Evolutionary conservation across 768 basidiomycete genomes (phyloP), one percentile per base, ranked within the genome.

Genomic region (Tulasnella sp.): DNA sequence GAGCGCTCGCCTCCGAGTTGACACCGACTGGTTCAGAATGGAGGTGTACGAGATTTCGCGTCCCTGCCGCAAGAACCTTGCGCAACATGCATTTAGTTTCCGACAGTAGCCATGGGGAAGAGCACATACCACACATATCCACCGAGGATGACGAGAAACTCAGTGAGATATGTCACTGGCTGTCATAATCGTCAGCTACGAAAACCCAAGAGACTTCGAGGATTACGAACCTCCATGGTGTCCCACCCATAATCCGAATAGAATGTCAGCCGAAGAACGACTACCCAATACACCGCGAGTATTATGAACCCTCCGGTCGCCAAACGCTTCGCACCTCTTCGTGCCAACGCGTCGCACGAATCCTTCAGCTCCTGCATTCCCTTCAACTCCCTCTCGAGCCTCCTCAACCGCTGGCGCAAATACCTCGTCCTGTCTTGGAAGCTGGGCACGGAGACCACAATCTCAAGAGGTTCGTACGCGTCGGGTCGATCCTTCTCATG

Each of bases 1-100:
- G 43, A 82, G 67, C 4, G 72, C 69, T 50, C 78, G 71, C 27
- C 79, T 77, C 0, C 80, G 72, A 6, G 78, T 67, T 2, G 79
- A 80, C 19, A 84, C 74, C 0, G 78, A 81, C 9, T 74, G 71
- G 57, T 79, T 73, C 8, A 84, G 71, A 3, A 83, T 72, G 27
- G 81, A 81, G 6, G 78, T 74, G 63, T 83, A 83, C 0, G 80
- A 81, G 0, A 83, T 80, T 65, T 82, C 79, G 12, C 78, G 72
- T 2, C 77, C 78, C 67, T 78, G 76, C 65, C 79, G 78, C 0
- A 80, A 66, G 64, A 81, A 80, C 77, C 76, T 77, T 53, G 15
- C 14, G n/a, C 23, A 6, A 17, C 9, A 49, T 35, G 50, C 21
- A 29, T 40, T 27, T 15, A 36, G 23, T 15, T 27, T 7, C 6